These are phyloP conservation scores for Geopyxis carbonaria DNA, from an alignment of 495 filamentous ascomycete genomes.

Conservation along the genomic window DNA sequence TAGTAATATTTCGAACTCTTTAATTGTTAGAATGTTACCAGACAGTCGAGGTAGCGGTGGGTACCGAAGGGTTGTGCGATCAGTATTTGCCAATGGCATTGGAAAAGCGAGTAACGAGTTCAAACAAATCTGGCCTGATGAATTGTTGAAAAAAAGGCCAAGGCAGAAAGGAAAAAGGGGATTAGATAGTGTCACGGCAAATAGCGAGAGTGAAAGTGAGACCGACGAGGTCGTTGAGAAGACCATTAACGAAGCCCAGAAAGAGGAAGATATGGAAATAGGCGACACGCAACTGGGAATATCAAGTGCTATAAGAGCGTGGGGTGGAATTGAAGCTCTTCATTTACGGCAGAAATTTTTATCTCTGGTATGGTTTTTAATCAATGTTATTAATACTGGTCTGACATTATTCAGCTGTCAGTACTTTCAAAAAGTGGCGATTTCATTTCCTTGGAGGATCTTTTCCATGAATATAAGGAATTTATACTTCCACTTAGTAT, in stretches of 20 bases:
- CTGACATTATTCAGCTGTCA: conserved; percentile 30
- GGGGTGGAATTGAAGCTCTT: conserved; percentile 30
- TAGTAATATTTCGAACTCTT: too few relatives aligned
- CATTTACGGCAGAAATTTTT: conserved; percentile 28
- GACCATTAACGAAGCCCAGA: conserved; percentile 14
- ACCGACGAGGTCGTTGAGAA: not conserved
- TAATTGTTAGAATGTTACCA: conserved; percentile 41
- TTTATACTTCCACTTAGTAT: conserved; percentile 49
- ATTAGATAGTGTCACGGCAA: conserved; percentile 26
- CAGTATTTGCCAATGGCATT: conserved; percentile 48
- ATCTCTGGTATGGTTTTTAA: conserved; percentile 22
- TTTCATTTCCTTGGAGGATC: conserved; percentile 36
- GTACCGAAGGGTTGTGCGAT: conserved; percentile 38
- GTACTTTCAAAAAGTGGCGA: conserved; percentile 32
- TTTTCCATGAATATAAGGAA: conserved; percentile 52
- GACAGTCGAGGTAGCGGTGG: conserved; percentile 27
- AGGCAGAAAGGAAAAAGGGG: conserved; percentile 35
- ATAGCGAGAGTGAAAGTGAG: not conserved
- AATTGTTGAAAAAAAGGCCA: conserved; percentile 42
- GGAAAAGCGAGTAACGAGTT: conserved; percentile 36
- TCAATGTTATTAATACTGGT: conserved; percentile 12
- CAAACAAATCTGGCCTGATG: conserved; percentile 41
- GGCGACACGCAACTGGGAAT: conserved; percentile 19
- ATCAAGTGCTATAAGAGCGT: conserved; percentile 11
- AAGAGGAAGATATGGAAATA: conserved; percentile 29